phyloP scores from a whole-genome alignment of 306 rosid genomes.

The Medicago lupulina region DNA sequence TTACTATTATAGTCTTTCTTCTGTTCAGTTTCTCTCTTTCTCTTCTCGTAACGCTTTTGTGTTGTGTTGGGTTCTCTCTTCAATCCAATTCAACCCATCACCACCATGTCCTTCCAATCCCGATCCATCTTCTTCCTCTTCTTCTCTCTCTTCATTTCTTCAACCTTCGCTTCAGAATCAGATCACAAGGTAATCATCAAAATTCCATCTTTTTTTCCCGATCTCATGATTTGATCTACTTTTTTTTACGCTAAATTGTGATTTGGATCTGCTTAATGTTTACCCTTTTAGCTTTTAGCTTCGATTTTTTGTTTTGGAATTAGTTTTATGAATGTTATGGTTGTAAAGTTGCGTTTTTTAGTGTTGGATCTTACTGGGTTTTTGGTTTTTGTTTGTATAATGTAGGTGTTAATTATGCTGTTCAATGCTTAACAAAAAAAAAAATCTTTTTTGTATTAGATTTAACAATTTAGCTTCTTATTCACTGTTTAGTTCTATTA shows the following conservation, averaged over 20 bases:
- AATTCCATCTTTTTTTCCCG: not conserved
- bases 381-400: slow-evolving; percentile 29
- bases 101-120: slow-evolving; percentile 68
- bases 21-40: not conserved
- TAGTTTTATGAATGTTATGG: not conserved
- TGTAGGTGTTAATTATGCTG: slow-evolving; percentile 18
- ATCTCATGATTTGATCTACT: slow-evolving; percentile 53
- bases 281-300: slow-evolving; percentile 25
- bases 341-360: slow-evolving; percentile 23
- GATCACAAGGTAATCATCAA: slow-evolving; percentile 87
- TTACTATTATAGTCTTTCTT: slow-evolving; percentile 29
- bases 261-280: slow-evolving; percentile 53
- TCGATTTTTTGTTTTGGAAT: not conserved
- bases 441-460: not conserved
- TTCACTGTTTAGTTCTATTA: not conserved
- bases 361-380: slow-evolving; percentile 49
- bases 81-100: slow-evolving; percentile 32
- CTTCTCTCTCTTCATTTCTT: slow-evolving; percentile 47
- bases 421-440: slow-evolving; percentile 10
- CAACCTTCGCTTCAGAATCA: slow-evolving; percentile 71
- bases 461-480: slow-evolving; percentile 38
- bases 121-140: slow-evolving; percentile 54
- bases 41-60: slow-evolving; percentile 20
- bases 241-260: slow-evolving; percentile 38
- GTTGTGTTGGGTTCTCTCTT: slow-evolving; percentile 10